Evolutionary conservation across 768 basidiomycete genomes (phyloP), one percentile per base, ranked within the genome.

Genomic region (Heimioporus sp.): DNA sequence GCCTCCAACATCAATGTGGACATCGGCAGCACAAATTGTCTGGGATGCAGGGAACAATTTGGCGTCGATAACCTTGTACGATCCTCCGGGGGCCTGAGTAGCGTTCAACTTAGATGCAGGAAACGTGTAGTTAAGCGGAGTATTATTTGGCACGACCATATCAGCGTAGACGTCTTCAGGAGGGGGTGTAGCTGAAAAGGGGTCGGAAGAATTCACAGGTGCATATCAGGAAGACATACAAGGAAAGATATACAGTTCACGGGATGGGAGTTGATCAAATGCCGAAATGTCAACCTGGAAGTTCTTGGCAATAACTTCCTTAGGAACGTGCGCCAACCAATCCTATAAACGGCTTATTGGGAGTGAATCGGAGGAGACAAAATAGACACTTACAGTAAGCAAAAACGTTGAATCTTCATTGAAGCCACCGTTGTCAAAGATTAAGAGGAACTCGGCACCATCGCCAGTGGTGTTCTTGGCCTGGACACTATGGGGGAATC

Each of bases 261-360:
- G 56, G 40, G 73, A 65, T 2, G 84, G 82, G 32, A 86, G 78
- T 41, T 80, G 72, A 51, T 83, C 73, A 51, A 83, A 84, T 4
- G 76, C 71, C 35, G 77, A 67, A 4, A 72, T 71, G 43, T 66
- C 60, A 7, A 73, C 61, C 35, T 78, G 76, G 62, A 87, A 86
- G 64, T 86, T 87, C 69, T 85, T 85, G 15, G 82, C 82, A 3
- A 86, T 66, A 0, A 83, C 79, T 41, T 77, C 74, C 55, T 76
- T 72, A 10, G 82, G 81, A 15, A 81, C 73, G 57, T 87, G 86
- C 4, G 85, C 74, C 19, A 86, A 70, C 83, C 86, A 87, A 53
- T 87, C 85, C 51, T 84, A 79, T 16, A 49, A 15, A 48, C n/a
- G 30, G 28, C 36, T 31, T 10, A 21, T 19, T 28, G 30, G 10